These are phyloP conservation scores for Hirsutella rhossiliensis DNA, from an alignment of 2,329 filamentous ascomycete species.

Conservation along the genomic window DNA sequence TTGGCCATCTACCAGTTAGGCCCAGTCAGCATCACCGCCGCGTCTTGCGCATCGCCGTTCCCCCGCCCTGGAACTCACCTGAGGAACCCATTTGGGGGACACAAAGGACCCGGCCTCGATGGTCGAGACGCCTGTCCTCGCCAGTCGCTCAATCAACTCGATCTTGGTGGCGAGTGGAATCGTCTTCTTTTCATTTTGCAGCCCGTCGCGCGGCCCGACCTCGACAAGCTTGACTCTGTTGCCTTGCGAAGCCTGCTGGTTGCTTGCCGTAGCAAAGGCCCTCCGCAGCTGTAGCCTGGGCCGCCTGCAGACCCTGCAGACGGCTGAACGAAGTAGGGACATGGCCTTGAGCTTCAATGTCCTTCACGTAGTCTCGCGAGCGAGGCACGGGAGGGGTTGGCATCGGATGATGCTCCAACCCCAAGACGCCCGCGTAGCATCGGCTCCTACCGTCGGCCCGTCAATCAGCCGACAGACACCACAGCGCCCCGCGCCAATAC, in stretches of 20 bases:
- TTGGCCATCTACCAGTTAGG: slow-evolving; percentile 54
- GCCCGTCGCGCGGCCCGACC: slow-evolving; percentile 74
- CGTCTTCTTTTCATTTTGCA: slow-evolving; percentile 69
- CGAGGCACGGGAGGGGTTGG: background rate
- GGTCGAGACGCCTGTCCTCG: slow-evolving; percentile 53
- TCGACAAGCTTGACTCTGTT: slow-evolving; percentile 57
- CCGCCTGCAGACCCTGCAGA: slow-evolving; percentile 26
- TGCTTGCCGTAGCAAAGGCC: slow-evolving; percentile 27
- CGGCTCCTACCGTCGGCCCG: slow-evolving; percentile 12
- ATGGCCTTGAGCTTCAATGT: slow-evolving; percentile 11
- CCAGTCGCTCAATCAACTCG: slow-evolving; percentile 59
- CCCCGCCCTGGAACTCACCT: slow-evolving; percentile 35
- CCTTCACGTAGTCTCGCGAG: background rate
- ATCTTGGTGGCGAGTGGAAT: slow-evolving; percentile 65
- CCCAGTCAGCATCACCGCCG: background rate
- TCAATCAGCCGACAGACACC: slow-evolving; percentile 4
- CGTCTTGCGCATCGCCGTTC: background rate
- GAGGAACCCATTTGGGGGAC: slow-evolving; percentile 73
- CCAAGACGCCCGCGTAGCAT: slow-evolving; percentile 15
- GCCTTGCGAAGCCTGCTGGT: slow-evolving; percentile 17
- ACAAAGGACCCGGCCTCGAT: slow-evolving; percentile 81
- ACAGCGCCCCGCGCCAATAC: background rate
- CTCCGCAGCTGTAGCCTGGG: slow-evolving; percentile 18
- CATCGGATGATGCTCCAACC: background rate
- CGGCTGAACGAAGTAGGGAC: slow-evolving; percentile 21